Evolutionary conservation across 495 filamentous ascomycete genomes (phyloP), one percentile per base, ranked within the genome.

Genomic region (Cercophora samala): DNA sequence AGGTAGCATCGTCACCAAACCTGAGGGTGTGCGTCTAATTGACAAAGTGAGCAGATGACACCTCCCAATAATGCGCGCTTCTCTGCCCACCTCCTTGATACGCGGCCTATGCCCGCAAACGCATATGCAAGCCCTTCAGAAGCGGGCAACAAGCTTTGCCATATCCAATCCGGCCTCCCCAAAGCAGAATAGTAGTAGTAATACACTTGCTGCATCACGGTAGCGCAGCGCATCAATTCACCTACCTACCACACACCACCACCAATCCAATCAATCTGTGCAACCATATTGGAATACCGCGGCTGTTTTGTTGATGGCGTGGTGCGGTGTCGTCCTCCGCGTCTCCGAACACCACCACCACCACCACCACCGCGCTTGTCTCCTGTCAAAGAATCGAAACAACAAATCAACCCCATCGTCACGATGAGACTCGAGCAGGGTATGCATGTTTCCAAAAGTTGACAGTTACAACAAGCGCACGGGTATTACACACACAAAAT

Each of bases 321-420:
- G 37, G 37, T 32, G 53, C 22, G n/a, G 53, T 23, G 53, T 23
- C 53, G n/a, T 56, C 53, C n/a, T 56, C 53, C 22, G n/a, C 22
- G 53, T 19, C 53, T 56, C 53, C 53, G 53, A 56, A 56, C n/a
- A 56, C n/a, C n/a, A n/a, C n/a, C n/a, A n/a, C n/a, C n/a, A n/a
- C n/a, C n/a, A n/a, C n/a, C n/a, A 29, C 26, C 26, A 29, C 53
- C 53, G 53, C 53, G n/a, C 37, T 46, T 46, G 37, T 46, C 37
- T 46, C 37, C 37, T 13, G 37, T 13, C 37, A 46, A 46, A 13
- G n/a, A 11, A 19, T 21, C n/a, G 53, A 56, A 56, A 56, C 53
- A 56, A 21, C 26, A 56, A 18, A 56, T 56, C 53, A 18, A 54
- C 6, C 5, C 26, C 3, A 5, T 18, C 13, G 13, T 46, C 37